phyloP scores from a whole-genome alignment of 1,284 basidiomycete genomes.

The Fomitopsis palustris region DNA sequence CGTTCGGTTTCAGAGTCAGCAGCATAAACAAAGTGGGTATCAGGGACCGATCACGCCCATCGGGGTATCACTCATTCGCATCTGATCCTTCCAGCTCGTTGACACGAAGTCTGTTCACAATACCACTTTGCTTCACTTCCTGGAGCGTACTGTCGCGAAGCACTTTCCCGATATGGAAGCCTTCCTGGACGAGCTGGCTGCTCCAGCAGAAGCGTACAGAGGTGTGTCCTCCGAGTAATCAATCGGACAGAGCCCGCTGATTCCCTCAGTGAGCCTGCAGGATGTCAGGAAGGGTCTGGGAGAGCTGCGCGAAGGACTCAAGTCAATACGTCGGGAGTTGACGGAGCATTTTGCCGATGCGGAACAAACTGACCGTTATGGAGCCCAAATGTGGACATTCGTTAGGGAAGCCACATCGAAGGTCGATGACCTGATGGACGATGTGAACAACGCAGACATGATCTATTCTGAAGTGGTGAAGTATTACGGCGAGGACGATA shows the following conservation, averaged over 20 bases:
- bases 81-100: constrained; percentile 64
- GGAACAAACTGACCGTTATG: constrained; percentile 73
- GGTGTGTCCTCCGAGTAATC: constrained; percentile 33
- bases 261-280: constrained; percentile 61
- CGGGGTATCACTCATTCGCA: neutral
- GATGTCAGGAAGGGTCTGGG: constrained; percentile 73
- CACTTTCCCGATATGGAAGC: constrained; percentile 88
- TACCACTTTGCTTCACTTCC: constrained; percentile 91
- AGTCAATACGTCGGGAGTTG: constrained; percentile 75
- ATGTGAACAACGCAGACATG: constrained; percentile 80
- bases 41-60: neutral
- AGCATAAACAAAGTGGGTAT: constrained; percentile 90
- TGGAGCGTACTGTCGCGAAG: constrained; percentile 85
- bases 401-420: constrained; percentile 69
- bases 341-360: constrained; percentile 75
- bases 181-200: constrained; percentile 87
- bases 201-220: constrained; percentile 92
- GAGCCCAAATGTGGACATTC: constrained; percentile 89
- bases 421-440: constrained; percentile 80
- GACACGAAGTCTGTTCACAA: constrained; percentile 96
- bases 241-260: constrained; percentile 1
- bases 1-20: constrained; percentile 95
- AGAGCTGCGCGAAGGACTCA: constrained; percentile 77
- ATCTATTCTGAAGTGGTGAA: constrained; percentile 80
- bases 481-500: constrained; percentile 91